Conservation (phyloP, 306 rosid species). For the Dalbergia oliveri region DNA sequence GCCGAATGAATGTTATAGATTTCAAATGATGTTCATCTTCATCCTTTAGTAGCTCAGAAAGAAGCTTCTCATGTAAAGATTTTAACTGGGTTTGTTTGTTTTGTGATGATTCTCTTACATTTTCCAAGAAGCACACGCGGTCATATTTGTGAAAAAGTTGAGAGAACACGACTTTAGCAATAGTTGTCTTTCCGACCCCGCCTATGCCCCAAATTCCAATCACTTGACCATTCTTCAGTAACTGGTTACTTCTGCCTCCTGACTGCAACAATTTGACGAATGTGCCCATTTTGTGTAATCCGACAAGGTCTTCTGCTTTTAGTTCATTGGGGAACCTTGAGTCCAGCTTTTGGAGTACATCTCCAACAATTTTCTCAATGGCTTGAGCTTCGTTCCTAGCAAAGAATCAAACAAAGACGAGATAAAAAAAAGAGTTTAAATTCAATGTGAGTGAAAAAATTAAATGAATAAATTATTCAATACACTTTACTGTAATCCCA, state of each 20-base stretch:
- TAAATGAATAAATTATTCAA: too few relatives aligned
- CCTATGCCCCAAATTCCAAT: constrained; percentile 50
- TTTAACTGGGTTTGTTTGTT: background rate
- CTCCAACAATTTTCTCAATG: constrained; percentile 19
- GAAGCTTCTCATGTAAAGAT: background rate
- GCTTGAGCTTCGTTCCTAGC: constrained; percentile 10
- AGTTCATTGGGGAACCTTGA: background rate
- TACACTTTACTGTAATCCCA: too few relatives aligned
- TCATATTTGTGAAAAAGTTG: background rate
- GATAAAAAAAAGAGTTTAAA: too few relatives aligned
- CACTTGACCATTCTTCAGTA: background rate
- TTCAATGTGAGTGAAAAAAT: too few relatives aligned
- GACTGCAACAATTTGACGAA: background rate
- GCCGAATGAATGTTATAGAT: background rate
- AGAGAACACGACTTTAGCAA: constrained; percentile 14
- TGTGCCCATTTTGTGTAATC: background rate
- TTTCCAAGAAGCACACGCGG: background rate
- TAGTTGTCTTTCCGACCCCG: constrained; percentile 7
- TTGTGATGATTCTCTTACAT: constrained; percentile 15
- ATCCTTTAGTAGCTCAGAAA: background rate
- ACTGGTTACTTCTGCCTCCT: background rate
- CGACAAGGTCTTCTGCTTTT: background rate
- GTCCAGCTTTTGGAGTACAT: background rate
- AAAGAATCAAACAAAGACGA: too few relatives aligned
- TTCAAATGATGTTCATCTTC: background rate